Evolutionary conservation across 345 rosid genomes (phyloP).

Genomic region (Pistacia atlantica): DNA sequence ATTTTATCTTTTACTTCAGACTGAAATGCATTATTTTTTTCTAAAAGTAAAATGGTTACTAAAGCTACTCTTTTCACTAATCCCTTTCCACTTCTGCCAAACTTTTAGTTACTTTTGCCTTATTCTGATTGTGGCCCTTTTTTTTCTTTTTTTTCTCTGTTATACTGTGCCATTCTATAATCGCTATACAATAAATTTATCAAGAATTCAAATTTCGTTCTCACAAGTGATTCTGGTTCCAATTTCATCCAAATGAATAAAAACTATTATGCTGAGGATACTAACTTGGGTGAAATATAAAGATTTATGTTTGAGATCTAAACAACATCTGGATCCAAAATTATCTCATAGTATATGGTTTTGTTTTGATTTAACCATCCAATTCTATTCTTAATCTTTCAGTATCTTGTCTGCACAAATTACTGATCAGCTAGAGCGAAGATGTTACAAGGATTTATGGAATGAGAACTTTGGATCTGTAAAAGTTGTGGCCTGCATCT

Average conservation of each 20-base stretch:
- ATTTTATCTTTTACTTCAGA: background rate
- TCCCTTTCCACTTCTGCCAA: background rate
- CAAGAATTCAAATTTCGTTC: slow-evolving; percentile 10
- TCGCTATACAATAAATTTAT: background rate
- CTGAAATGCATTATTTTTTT: background rate
- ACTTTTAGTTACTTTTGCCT: background rate
- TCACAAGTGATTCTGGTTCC: slow-evolving; percentile 2
- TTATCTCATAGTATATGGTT: background rate
- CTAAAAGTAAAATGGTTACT: background rate
- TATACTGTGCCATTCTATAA: background rate
- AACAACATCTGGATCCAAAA: background rate
- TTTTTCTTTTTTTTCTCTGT: background rate
- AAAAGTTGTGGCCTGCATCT: slow-evolving; percentile 69
- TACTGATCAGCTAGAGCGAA: slow-evolving; percentile 66
- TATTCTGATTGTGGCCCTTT: background rate
- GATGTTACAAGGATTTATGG: slow-evolving; percentile 80
- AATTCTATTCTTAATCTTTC: slow-evolving; percentile 19
- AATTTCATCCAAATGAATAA: background rate
- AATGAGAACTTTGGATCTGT: slow-evolving; percentile 72
- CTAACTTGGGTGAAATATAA: background rate
- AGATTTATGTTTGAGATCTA: background rate
- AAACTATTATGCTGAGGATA: background rate
- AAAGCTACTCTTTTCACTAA: background rate
- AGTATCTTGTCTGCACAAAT: slow-evolving; percentile 51
- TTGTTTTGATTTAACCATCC: background rate